Evolutionary conservation across 768 basidiomycete species (phyloP).

Genomic region (Asterophora parasitica): DNA sequence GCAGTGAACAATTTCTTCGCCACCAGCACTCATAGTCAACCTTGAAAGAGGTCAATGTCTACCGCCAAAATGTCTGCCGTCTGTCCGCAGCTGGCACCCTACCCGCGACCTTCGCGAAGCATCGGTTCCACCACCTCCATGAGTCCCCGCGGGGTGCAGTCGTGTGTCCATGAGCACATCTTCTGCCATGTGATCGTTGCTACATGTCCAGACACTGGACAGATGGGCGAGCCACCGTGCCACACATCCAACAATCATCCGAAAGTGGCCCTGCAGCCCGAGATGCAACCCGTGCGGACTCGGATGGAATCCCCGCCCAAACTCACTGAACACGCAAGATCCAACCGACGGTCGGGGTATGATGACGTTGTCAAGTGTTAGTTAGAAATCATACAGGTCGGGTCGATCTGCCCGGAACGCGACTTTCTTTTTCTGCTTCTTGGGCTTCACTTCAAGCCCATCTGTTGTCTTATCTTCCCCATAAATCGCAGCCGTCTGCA

Average conservation of each 20-base stretch:
- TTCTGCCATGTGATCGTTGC: constrained; percentile 1
- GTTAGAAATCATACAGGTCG: constrained; percentile 73
- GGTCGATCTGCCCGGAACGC: constrained; percentile 63
- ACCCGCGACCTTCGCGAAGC: not conserved
- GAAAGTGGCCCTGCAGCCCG: too few relatives aligned
- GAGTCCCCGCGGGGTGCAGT: not conserved
- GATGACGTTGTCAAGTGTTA: constrained; percentile 25
- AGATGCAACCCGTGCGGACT: too few relatives aligned
- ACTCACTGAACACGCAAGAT: not conserved
- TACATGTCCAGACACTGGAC: not conserved
- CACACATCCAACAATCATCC: not conserved
- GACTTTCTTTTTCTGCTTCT: constrained; percentile 61
- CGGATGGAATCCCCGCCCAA: too few relatives aligned
- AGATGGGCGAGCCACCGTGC: not conserved
- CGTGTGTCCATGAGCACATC: too few relatives aligned
- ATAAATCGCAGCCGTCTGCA: constrained; percentile 7
- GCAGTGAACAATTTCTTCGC: not conserved
- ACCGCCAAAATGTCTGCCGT: not conserved
- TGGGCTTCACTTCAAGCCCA: constrained; percentile 24
- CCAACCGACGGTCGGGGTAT: not conserved
- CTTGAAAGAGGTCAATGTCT: not conserved
- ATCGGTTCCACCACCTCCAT: not conserved
- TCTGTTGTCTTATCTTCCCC: constrained; percentile 11
- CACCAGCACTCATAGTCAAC: not conserved
- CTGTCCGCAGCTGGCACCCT: not conserved